Evolutionary conservation across 306 rosid species (phyloP), one percentile per base, ranked within the genome.

Genomic region (Canavalia gladiata): DNA sequence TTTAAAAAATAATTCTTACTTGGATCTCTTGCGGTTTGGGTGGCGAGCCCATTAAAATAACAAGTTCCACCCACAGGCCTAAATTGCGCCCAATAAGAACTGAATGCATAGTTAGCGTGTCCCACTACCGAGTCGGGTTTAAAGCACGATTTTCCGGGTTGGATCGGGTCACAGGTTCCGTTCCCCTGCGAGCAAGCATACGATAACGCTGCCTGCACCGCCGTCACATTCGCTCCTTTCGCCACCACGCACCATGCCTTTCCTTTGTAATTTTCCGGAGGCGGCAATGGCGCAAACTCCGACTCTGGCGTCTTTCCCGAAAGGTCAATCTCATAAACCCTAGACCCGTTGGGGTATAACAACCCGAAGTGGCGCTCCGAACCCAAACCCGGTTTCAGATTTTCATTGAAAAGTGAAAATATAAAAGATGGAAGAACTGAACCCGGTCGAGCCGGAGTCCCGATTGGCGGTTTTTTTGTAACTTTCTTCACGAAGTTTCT

Each of bases 131-230:
- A 79, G 18, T 89, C 74, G 31, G 97, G 98, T 80, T 81, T 49
- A 29, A 50, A 86, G 45, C 98, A 94, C 31, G 77, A 11, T 3
- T 90, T 87, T 0, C 92, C 87, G 5, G 88, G 90, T 79, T 58
- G 90, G 25, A 91, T 74, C 58, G 90, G 78, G 46, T 89, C 91
- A 50, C 98, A 92, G 0, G 98, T 94, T 62, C 83, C 81, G 18
- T 92, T 92, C 66, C 97, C 94, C 84, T 94, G 98, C 50, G 95
- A 92, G 81, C 98, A 94, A 2, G 98, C 91, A 31, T 85, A 92
- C 12, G 94, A 86, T 6, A 94, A 62, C 0, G 98, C 97, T 67
- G 76, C 87, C 0, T 7, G 88, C 7, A 94, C 82, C 1, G 79
- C 89, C n/a, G 86, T 94, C 85, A 0, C 77, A 59, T 94, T 91